Conservation (phyloP, 495 filamentous ascomycete genomes). For the Penicillium coffeae region DNA sequence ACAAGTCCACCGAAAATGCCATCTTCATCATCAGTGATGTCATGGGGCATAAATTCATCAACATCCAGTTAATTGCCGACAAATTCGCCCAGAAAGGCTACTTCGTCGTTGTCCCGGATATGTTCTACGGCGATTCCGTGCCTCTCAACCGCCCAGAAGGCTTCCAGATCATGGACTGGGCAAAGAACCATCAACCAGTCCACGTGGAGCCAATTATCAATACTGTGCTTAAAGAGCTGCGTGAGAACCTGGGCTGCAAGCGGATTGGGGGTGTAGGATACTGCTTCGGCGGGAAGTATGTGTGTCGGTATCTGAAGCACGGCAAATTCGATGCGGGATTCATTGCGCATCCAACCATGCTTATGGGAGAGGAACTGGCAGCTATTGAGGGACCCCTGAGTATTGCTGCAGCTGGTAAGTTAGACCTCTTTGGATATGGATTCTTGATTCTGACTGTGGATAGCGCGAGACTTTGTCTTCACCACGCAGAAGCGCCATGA, state of each 20-base stretch:
- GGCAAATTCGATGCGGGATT: constrained; percentile 46
- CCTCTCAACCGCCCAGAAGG: constrained; percentile 22
- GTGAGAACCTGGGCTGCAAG: constrained; percentile 50
- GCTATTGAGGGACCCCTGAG: constrained; percentile 62
- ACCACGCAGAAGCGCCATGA: constrained; percentile 57
- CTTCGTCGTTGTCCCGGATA: constrained; percentile 61
- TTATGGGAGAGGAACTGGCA: constrained; percentile 63
- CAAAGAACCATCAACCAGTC: constrained; percentile 39
- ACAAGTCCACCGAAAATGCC: constrained; percentile 23
- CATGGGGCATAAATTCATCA: constrained; percentile 26
- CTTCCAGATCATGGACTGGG: constrained; percentile 29
- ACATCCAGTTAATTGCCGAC: constrained; percentile 52
- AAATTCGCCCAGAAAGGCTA: constrained; percentile 74
- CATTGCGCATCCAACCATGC: constrained; percentile 69
- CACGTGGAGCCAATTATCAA: constrained; percentile 59
- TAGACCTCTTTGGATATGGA: neutral
- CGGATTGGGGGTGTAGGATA: constrained; percentile 67
- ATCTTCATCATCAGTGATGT: constrained; percentile 31
- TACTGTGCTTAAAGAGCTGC: constrained; percentile 49
- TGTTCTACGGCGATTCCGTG: constrained; percentile 28
- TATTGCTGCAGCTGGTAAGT: constrained; percentile 61
- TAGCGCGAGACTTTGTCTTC: constrained; percentile 48
- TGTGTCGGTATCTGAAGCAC: constrained; percentile 22
- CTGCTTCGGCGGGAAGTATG: constrained; percentile 68
- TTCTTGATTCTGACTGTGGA: neutral